Evolutionary conservation across 2,329 filamentous ascomycete species (phyloP).

Genomic region (Cladophialophora exuberans): DNA sequence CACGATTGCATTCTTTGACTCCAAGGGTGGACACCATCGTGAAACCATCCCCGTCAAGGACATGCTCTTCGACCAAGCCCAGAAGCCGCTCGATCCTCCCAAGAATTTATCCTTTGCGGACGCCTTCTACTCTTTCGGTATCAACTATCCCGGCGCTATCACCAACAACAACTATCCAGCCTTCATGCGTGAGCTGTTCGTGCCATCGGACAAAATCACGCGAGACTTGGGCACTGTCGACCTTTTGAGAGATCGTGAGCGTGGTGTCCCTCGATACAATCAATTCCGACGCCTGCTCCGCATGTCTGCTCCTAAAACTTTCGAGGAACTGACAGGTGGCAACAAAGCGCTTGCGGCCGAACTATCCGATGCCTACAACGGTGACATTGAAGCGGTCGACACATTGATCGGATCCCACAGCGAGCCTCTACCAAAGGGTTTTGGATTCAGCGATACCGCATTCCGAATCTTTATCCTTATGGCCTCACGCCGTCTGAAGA

Average conservation of each 20-base stretch:
- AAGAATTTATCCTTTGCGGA: constrained; percentile 40
- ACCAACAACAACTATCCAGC: constrained; percentile 46
- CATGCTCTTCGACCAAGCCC: constrained; percentile 15
- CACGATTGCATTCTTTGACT: constrained; percentile 42
- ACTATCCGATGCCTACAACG: constrained; percentile 44
- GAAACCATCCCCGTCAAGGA: constrained; percentile 29
- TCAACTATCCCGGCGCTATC: constrained; percentile 54
- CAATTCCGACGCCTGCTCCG: constrained; percentile 50
- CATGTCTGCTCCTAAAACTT: constrained; percentile 38
- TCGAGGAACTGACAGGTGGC: constrained; percentile 46
- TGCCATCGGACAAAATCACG: constrained; percentile 42
- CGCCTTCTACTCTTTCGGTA: constrained; percentile 51
- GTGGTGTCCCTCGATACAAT: constrained; percentile 29
- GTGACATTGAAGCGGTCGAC: constrained; percentile 49
- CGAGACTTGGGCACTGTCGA: constrained; percentile 47
- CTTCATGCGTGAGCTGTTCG: constrained; percentile 46
- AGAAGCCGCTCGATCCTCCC: constrained; percentile 11
- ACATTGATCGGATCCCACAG: constrained; percentile 47
- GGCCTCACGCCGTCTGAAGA: constrained; percentile 21
- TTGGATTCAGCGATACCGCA: constrained; percentile 54
- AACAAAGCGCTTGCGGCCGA: constrained; percentile 42
- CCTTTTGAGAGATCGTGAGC: constrained; percentile 21
- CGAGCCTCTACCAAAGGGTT: constrained; percentile 50
- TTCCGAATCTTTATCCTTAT: constrained; percentile 42
- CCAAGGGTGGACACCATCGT: constrained; percentile 34